These are phyloP conservation scores for Yarrowia phangngaensis DNA, from an alignment of 805 yeast species.

Conservation along the genomic window DNA sequence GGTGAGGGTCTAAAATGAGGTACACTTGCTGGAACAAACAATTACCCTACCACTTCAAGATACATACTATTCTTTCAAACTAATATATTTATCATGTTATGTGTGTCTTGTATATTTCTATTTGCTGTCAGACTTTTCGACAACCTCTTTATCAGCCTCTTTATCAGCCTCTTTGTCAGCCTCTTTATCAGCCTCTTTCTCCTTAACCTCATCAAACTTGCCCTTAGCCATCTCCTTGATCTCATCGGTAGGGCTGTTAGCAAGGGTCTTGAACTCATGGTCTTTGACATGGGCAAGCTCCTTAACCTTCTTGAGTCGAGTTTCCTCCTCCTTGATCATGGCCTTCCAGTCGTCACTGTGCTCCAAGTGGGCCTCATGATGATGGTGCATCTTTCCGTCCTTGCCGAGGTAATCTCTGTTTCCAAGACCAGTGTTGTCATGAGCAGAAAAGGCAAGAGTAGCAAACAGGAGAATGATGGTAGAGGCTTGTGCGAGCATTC, in stretches of 20 bases:
- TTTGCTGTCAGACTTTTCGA: conserved; percentile 13
- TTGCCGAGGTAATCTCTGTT: conserved; percentile 12
- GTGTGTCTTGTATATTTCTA: no score
- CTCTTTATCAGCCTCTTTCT: conserved; percentile 2
- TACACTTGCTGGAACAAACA: no score
- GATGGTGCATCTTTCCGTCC: conserved; percentile 24
- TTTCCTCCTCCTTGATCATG: conserved; percentile 46
- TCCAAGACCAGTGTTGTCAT: conserved; percentile 3
- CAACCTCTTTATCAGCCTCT: conserved; percentile 4
- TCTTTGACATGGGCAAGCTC: not conserved
- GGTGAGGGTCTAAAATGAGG: no score
- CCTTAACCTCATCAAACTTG: conserved; percentile 18
- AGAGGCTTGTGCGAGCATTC: conserved; percentile 87
- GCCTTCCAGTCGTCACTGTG: conserved; percentile 46
- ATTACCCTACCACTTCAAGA: no score
- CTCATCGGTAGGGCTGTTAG: conserved; percentile 13
- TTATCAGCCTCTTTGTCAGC: conserved; percentile 3
- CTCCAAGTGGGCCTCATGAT: conserved; percentile 21
- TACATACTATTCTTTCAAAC: no score
- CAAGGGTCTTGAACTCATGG: conserved; percentile 2
- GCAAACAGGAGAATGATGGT: conserved; percentile 54
- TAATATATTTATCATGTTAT: no score
- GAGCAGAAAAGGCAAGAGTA: conserved; percentile 13
- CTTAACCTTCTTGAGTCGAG: conserved; percentile 32
- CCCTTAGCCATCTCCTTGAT: conserved; percentile 25